phyloP scores from a whole-genome alignment of 805 yeast genomes.

The Monosporozyma servazzii region DNA sequence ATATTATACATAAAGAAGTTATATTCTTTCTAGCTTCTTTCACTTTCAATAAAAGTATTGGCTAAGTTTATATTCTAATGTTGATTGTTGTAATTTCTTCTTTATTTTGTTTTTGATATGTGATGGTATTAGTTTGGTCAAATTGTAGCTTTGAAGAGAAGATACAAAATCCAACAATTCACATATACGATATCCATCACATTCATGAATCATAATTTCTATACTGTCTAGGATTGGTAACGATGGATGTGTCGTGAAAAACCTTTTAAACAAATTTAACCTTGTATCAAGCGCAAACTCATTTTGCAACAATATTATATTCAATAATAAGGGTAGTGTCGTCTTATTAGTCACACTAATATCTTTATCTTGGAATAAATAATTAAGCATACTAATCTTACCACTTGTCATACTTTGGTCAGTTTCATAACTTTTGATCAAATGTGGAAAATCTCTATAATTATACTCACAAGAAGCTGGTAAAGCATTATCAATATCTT shows the following conservation, averaged over 20 bases:
- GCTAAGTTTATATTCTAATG: not conserved
- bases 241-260: conserved; percentile 5
- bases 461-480: conserved; percentile 6
- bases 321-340: conserved; percentile 19
- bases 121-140: not conserved
- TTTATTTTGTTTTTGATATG: not conserved
- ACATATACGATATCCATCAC: conserved; percentile 7
- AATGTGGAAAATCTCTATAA: conserved; percentile 23
- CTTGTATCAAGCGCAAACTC: conserved; percentile 3
- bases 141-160: not conserved
- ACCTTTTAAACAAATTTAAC: conserved; percentile 9
- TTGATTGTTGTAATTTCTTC: not conserved
- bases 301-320: conserved; percentile 18
- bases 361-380: conserved; percentile 16
- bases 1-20: not conserved
- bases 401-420: not conserved
- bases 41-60: not conserved
- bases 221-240: conserved; percentile 3
- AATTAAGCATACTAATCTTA: conserved; percentile 6
- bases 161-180: not conserved
- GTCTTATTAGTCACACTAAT: conserved; percentile 13
- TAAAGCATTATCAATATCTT: conserved; percentile 21
- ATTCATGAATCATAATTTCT: conserved; percentile 8
- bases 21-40: no score
- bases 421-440: conserved; percentile 12